Evolutionary conservation across 768 basidiomycete species (phyloP), one percentile per base, ranked within the genome.

Genomic region (Grammothele lineata): DNA sequence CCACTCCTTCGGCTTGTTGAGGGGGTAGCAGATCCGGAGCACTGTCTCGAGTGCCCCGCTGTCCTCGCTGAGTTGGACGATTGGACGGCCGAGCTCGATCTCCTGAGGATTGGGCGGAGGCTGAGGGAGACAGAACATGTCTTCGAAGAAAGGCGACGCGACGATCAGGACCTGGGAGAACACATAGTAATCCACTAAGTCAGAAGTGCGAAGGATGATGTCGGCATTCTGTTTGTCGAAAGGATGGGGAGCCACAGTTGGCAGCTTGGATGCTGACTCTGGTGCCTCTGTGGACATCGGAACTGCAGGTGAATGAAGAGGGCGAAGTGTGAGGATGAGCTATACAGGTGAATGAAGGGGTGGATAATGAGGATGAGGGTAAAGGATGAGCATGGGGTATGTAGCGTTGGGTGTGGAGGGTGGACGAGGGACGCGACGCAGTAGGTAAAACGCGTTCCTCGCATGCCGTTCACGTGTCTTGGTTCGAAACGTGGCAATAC

Each of bases 101-200:
- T 17, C 15, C 24, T 46, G 15, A 22, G 42, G 30, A 5, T 39
- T 42, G 6, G 37, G 14, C 11, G 33, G 19, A 1, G 76, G 70
- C 30, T 66, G 63, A 23, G 78, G 79, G 27, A 81, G 62, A 7
- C 70, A 67, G 54, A 83, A 76, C 65, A 79, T 72, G 50, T 71
- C 69, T 43, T 66, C 66, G 55, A 82, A 83, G 8, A 58, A 82
- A 4, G 79, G 70, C 12, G 80, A 83, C 1, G 78, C 72, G 25
- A 78, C 62, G n/a, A 76, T 70, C 25, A 83, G 66, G 42, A 81
- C 65, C 30, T 74, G 58, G 51, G 74, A 78, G 70, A 73, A 74
- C 35, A 75, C 71, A 47, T 70, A 70, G 60, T 78, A 80, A 41
- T 68, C 66, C 51, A 71, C 63, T 25, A 60, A 57, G 53, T 81